Percentiles rank a stretch among this genome's conserved stretches.
These are phyloP conservation scores for Phytophthora europaea DNA, from an alignment of 352 stramenopile genomes.

Conservation along the genomic window DNA sequence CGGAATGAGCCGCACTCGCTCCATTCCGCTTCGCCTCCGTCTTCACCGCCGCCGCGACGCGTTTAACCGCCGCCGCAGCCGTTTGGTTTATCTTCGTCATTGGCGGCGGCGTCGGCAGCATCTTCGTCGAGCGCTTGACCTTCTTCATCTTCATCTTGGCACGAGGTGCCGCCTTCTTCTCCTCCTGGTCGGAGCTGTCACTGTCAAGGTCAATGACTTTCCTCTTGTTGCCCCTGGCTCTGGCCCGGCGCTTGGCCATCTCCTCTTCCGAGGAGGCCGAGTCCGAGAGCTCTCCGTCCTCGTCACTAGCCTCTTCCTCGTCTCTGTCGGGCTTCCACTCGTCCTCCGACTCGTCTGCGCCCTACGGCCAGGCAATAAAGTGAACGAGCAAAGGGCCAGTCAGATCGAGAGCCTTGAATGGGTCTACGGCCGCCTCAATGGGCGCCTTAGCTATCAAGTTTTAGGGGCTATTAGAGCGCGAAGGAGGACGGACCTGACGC, in stretches of 20 bases:
- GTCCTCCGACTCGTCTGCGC: constrained; percentile 50
- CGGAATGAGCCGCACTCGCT: not conserved
- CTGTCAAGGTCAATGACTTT: constrained; percentile 66
- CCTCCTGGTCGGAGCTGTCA: constrained; percentile 63
- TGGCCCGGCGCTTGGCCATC: constrained; percentile 33
- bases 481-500: constrained; percentile 41
- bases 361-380: constrained; percentile 29
- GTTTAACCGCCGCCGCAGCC: constrained; percentile 23
- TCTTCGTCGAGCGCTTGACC: constrained; percentile 30
- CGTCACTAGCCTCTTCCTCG: constrained; percentile 48
- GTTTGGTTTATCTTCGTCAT: constrained; percentile 23
- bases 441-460: constrained; percentile 6
- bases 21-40: constrained; percentile 19
- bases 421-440: constrained; percentile 8
- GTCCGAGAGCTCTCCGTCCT: constrained; percentile 49
- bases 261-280: constrained; percentile 44
- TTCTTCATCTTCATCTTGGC: constrained; percentile 43
- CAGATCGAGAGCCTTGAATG: constrained; percentile 8
- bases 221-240: constrained; percentile 46
- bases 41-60: constrained; percentile 33
- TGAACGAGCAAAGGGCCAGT: constrained; percentile 30
- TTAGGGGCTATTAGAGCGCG: not conserved
- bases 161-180: constrained; percentile 4
- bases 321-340: constrained; percentile 52
- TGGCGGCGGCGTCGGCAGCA: constrained; percentile 8